Evolutionary conservation across 257 asterid species (phyloP).

Genomic region (Nicotiana otophora): DNA sequence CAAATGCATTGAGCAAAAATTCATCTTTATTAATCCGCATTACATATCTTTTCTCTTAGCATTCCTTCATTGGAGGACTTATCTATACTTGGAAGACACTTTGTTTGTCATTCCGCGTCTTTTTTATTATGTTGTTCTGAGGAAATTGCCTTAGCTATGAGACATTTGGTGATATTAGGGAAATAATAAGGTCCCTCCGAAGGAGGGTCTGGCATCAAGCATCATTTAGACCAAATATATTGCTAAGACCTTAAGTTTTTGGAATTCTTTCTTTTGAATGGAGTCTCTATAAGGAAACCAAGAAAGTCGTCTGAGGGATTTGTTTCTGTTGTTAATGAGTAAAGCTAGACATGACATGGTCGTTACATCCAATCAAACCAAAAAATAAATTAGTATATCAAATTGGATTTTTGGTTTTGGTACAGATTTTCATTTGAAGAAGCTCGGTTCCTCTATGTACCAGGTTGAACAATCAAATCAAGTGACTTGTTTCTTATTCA

Average conservation of each 20-base stretch:
- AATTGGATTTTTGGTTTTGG: neutral
- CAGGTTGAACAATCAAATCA: neutral
- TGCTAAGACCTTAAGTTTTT: neutral
- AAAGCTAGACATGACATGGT: no score
- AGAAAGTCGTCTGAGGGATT: neutral
- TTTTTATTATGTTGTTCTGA: neutral
- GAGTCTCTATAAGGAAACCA: neutral
- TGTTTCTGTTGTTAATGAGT: neutral
- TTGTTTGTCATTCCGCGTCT: neutral
- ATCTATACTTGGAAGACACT: neutral
- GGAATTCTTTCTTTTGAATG: neutral
- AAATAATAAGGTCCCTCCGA: neutral
- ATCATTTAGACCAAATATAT: neutral
- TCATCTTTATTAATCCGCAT: neutral
- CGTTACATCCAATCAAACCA: neutral
- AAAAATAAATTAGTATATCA: neutral
- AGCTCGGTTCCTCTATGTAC: neutral
- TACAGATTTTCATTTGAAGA: neutral
- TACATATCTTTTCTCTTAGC: neutral
- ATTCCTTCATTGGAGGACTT: neutral
- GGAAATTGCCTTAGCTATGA: neutral
- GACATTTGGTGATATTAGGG: conserved; percentile 4
- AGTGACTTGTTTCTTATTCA: neutral
- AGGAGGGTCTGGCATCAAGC: neutral
- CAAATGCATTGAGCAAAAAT: neutral